Conservation (phyloP, 176 grass and related monocot genomes). For the Lolium rigidum region DNA sequence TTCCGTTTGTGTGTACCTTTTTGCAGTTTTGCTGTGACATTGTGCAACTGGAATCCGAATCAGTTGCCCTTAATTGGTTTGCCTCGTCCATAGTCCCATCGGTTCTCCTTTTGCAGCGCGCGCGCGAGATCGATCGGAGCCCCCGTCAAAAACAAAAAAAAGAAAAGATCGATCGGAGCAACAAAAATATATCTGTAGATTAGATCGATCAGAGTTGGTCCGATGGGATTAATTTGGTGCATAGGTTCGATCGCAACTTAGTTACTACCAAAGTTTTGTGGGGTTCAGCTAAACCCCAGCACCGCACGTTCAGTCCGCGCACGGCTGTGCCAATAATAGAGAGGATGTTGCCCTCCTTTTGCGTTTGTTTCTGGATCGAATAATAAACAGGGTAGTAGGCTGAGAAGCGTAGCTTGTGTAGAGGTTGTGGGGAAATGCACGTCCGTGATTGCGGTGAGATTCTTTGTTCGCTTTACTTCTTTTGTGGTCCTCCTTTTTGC, state of each 20-base stretch:
- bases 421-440: not conserved
- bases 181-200: not conserved
- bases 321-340: not conserved
- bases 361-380: not conserved
- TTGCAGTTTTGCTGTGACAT: not conserved
- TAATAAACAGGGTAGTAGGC: not conserved
- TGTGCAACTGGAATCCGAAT: not conserved
- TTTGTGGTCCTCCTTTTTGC: not conserved
- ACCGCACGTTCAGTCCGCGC: not conserved
- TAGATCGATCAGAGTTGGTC: not conserved
- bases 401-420: not conserved
- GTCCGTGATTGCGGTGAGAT: not conserved
- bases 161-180: no score
- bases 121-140: no score
- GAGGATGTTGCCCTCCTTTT: not conserved
- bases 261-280: not conserved
- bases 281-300: not conserved
- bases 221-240: not conserved
- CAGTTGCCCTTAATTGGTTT: no score
- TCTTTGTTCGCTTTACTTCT: not conserved
- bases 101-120: not conserved
- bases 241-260: not conserved
- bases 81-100: not conserved
- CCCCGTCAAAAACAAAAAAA: no score
- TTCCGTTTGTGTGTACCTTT: not conserved